Percentiles rank a stretch among this genome's conserved stretches.
Evolutionary conservation across 208 protist species (phyloP).

Genomic region (Leishmania aethiopica): DNA sequence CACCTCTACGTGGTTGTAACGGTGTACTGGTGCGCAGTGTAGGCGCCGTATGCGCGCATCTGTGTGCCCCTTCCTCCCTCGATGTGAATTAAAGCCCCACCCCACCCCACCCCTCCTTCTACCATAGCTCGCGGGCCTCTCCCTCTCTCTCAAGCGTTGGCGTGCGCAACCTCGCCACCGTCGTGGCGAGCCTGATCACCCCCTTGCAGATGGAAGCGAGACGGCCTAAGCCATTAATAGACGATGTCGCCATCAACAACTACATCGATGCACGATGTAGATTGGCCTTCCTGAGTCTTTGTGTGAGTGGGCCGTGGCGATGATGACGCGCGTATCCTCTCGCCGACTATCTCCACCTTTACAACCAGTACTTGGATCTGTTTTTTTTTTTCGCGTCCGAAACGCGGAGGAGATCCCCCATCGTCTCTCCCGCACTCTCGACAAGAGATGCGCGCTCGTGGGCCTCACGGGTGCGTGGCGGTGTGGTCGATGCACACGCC

Average conservation of each 20-base stretch:
- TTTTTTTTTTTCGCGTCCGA: neutral
- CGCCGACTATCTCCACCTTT: neutral
- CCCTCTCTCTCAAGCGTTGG: neutral
- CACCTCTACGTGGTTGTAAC: conserved; percentile 84
- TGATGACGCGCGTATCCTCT: neutral
- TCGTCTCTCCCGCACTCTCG: neutral
- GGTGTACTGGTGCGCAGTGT: conserved; percentile 88
- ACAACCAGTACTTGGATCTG: neutral
- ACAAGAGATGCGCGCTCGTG: neutral
- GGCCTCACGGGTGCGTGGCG: neutral
- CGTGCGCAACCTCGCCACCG: neutral
- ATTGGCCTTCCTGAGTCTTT: neutral
- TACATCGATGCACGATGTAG: neutral
- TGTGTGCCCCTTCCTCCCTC: neutral
- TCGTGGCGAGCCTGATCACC: neutral
- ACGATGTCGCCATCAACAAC: neutral
- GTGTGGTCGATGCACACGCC: neutral
- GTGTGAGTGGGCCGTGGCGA: neutral
- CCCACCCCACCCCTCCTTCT: neutral
- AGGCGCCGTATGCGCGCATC: conserved; percentile 5
- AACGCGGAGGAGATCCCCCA: neutral
- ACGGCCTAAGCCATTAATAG: neutral
- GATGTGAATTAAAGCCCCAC: neutral
- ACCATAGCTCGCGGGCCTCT: neutral
- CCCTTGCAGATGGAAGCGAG: neutral